Evolutionary conservation across 2,329 filamentous ascomycete species (phyloP).

Genomic region (Xylariaceae sp.): DNA sequence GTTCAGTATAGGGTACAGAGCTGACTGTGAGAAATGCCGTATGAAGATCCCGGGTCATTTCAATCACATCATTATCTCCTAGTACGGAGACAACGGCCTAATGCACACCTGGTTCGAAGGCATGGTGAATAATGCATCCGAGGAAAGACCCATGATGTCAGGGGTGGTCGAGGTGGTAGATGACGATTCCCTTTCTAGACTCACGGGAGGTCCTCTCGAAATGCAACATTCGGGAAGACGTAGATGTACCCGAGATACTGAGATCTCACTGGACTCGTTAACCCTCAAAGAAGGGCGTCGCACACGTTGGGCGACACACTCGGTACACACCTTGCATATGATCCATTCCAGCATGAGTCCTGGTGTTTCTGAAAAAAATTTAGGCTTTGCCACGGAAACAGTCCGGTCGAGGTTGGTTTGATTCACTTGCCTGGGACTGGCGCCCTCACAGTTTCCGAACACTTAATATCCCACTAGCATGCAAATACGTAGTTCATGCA

Average conservation of each 20-base stretch:
- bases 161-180: not conserved
- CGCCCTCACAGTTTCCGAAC: not conserved
- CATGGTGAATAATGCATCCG: not conserved
- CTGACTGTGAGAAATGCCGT: constrained; percentile 78
- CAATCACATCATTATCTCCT: constrained; percentile 74
- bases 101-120: constrained; percentile 11
- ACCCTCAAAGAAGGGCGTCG: not conserved
- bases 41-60: constrained; percentile 78
- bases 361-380: not conserved
- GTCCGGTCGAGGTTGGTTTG: not conserved
- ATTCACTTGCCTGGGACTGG: not conserved
- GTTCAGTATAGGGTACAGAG: constrained; percentile 77
- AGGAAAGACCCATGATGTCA: not conserved
- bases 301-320: too few species aligned
- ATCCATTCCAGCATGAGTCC: not conserved
- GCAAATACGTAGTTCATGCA: not conserved
- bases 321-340: not conserved
- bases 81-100: constrained; percentile 35
- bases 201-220: not conserved
- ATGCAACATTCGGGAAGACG: constrained; percentile 10
- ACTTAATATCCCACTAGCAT: not conserved
- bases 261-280: not conserved
- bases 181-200: not conserved
- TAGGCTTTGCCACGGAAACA: not conserved
- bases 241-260: constrained; percentile 17